phyloP scores from a whole-genome alignment of 352 stramenopile species.

The Aphanomyces astaci region DNA sequence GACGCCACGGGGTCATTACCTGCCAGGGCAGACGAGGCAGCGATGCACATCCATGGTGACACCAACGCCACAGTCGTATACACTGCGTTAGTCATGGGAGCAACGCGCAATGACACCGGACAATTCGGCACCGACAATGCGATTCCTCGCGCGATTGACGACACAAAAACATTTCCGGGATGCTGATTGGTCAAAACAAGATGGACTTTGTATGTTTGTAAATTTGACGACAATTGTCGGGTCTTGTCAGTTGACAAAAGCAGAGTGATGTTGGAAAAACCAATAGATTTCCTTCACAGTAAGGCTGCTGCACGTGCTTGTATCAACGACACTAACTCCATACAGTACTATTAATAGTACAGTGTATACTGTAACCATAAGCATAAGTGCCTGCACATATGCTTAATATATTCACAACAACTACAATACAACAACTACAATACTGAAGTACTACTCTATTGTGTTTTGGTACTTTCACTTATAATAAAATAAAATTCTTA shows the following conservation, averaged over 20 bases:
- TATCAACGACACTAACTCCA: too few relatives aligned
- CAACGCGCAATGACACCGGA: background rate
- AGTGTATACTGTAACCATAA: too few relatives aligned
- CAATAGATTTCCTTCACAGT: too few relatives aligned
- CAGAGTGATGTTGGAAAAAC: background rate
- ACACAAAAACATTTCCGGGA: background rate
- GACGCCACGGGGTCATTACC: background rate
- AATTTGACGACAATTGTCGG: background rate
- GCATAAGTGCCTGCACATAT: too few relatives aligned
- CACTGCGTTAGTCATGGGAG: background rate
- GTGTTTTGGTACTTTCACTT: too few relatives aligned
- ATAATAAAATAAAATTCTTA: too few relatives aligned
- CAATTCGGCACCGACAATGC: background rate
- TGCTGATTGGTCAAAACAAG: background rate
- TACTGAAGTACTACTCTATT: too few relatives aligned
- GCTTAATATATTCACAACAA: too few relatives aligned
- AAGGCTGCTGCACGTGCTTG: too few relatives aligned
- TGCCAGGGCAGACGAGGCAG: background rate
- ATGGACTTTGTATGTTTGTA: background rate
- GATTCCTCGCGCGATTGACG: background rate
- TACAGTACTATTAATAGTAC: too few relatives aligned
- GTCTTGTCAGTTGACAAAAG: background rate
- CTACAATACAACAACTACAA: too few relatives aligned
- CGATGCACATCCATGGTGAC: background rate
- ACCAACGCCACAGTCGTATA: background rate